A percentile compares a stretch with the other conserved stretches of the same genome.
phyloP scores from a whole-genome alignment of 768 basidiomycete genomes.

The Boletus sp. region DNA sequence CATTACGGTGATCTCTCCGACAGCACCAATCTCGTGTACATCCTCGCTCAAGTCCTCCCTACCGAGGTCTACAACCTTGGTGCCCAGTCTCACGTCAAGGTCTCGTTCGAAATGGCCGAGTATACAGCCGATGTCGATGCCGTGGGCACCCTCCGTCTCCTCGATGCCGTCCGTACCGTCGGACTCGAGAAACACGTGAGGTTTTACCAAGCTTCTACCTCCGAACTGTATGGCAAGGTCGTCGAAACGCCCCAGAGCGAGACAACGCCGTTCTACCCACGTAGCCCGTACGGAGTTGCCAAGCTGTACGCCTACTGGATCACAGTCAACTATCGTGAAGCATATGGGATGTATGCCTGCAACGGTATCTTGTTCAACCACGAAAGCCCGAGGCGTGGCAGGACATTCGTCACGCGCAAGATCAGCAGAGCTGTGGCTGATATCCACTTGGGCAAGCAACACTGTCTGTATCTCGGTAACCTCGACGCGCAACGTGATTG shows the following conservation, averaged over 20 bases:
- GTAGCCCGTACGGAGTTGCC: conserved; percentile 93
- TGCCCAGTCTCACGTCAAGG: conserved; percentile 97
- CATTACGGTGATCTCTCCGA: conserved; percentile 95
- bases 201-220: conserved; percentile 98
- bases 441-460: conserved; percentile 84
- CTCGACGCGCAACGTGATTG: conserved; percentile 94
- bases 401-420: conserved; percentile 96
- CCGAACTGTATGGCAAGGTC: conserved; percentile 96
- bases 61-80: conserved; percentile 98
- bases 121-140: conserved; percentile 98
- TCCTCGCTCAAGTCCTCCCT: conserved; percentile 91
- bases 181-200: conserved; percentile 89
- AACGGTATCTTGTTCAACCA: conserved; percentile 99
- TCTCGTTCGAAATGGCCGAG: conserved; percentile 99
- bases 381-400: conserved; percentile 90
- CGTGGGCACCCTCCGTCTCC: conserved; percentile 89
- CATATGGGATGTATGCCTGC: conserved; percentile 94
- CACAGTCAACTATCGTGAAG: conserved; percentile 88
- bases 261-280: conserved; percentile 97
- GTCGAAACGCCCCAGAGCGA: conserved; percentile 94
- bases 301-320: conserved; percentile 94
- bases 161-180: conserved; percentile 94
- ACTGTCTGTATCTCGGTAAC: conserved; percentile 91
- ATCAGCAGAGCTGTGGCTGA: conserved; percentile 91
- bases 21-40: conserved; percentile 95